These are phyloP conservation scores for Aureobasidium sp. DNA, from an alignment of 2,329 filamentous ascomycete species.

Conservation along the genomic window DNA sequence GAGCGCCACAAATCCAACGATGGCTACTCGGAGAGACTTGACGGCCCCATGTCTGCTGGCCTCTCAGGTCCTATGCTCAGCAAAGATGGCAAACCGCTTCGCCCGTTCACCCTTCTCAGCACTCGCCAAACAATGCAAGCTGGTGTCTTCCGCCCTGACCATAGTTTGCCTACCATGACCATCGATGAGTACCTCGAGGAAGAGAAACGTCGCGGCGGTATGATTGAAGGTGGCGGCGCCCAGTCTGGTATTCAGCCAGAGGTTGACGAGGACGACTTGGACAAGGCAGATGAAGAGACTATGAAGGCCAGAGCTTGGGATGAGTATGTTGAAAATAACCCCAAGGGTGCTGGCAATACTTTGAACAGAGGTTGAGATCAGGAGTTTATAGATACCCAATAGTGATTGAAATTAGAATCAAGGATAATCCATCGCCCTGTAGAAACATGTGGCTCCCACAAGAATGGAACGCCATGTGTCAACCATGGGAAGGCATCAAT, in stretches of 20 bases:
- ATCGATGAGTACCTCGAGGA: conserved; percentile 98
- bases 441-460: too few relatives aligned
- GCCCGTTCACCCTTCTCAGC: conserved; percentile 81
- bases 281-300: conserved; percentile 81
- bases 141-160: conserved; percentile 81
- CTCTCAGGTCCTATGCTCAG: conserved; percentile 66
- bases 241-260: conserved; percentile 59
- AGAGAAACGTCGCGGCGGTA: conserved; percentile 72
- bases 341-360: conserved; percentile 74
- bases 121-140: conserved; percentile 65
- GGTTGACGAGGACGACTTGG: conserved; percentile 81
- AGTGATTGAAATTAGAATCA: neutral
- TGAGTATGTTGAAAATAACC: conserved; percentile 85
- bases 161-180: conserved; percentile 93
- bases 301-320: conserved; percentile 95
- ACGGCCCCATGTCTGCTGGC: conserved; percentile 42
- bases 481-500: too few relatives aligned
- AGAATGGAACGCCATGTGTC: too few relatives aligned
- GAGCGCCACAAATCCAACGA: conserved; percentile 34
- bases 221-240: conserved; percentile 84
- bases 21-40: conserved; percentile 65
- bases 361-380: conserved; percentile 62
- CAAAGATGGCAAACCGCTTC: conserved; percentile 71
- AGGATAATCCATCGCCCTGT: too few relatives aligned
- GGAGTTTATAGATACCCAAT: neutral